Evolutionary conservation across 805 yeast species (phyloP), one percentile per base, ranked within the genome.

Genomic region (Metschnikowia sp.): DNA sequence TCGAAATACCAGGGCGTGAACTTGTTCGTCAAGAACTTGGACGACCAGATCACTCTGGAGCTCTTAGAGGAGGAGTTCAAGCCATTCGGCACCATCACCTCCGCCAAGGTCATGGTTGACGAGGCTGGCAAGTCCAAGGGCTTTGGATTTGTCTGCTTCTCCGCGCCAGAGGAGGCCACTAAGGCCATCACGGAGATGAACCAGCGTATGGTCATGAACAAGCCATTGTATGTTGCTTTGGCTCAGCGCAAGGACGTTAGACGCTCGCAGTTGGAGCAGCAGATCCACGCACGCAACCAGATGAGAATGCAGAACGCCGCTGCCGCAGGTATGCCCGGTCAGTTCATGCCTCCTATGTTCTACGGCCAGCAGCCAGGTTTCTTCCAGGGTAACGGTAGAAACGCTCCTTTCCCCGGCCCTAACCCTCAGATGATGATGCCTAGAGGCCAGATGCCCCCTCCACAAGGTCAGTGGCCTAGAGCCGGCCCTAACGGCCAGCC

Each of bases 211-310:
- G 82, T 94, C 61, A 84, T 83, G 61, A 89, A 91, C 69, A 94
- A 94, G 82, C 99, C 98, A 64, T 80, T 94, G 68, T 94, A 92
- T 71, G 99, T 94, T 74, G 97, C 97, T 52, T 83, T 94, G 66
- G 99, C 99, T 61, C 99, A 94, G 82, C 88, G 96, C 74, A 92
- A 89, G 78, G 99, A 92, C 62, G 96, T 89, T 49, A 90, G 99
- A 82, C 86, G 96, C 70, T 82, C 88, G 62, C 98, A 94, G 79
- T 80, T 94, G 70, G 92, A 89, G 72, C 98, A 94, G 78, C 98
- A 94, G 77, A 87, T 90, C 68, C 96, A 88, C 74, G 97, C 97
- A 59, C 88, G 97, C 79, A 89, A 88, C 83, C 97, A 92, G 77
- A 82, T 91, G 86, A 88, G 97, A 81, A 81, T 90, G 81, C 98